These are phyloP conservation scores for Glaciozyma martinii DNA, from an alignment of 768 basidiomycete species.

Conservation along the genomic window DNA sequence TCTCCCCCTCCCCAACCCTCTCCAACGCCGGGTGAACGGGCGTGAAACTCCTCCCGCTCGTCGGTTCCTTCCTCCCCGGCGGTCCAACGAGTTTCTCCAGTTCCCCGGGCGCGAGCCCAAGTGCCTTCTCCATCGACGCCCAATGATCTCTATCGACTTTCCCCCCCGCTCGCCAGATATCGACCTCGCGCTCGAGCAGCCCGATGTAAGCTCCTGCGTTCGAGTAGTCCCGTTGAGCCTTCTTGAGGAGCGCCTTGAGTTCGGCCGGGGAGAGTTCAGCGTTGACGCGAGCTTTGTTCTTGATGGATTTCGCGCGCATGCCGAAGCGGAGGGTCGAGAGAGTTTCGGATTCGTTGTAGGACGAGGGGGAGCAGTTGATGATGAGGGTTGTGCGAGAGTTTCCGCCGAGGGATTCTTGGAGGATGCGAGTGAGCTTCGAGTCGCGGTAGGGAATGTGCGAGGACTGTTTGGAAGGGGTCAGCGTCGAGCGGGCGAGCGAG, in stretches of 20 bases:
- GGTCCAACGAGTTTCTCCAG: conserved; percentile 33
- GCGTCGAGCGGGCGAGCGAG: background rate
- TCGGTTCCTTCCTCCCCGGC: conserved; percentile 49
- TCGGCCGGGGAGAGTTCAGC: conserved; percentile 93
- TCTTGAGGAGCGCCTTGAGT: conserved; percentile 81
- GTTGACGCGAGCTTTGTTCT: conserved; percentile 98
- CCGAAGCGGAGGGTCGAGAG: conserved; percentile 95
- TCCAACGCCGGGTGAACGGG: conserved; percentile 66
- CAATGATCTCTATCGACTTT: conserved; percentile 74
- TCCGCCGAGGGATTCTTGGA: conserved; percentile 96
- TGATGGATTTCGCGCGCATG: conserved; percentile 99
- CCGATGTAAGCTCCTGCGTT: conserved; percentile 77
- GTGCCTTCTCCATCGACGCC: conserved; percentile 60
- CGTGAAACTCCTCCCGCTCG: conserved; percentile 57
- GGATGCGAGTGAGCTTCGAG: conserved; percentile 94
- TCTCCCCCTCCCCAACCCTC: conserved; percentile 56
- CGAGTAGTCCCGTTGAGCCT: conserved; percentile 76
- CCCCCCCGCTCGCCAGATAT: conserved; percentile 79
- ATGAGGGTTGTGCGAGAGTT: conserved; percentile 94
- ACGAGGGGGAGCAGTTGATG: conserved; percentile 97
- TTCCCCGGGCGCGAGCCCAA: conserved; percentile 40
- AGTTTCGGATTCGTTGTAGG: conserved; percentile 95
- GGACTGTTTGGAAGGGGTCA: conserved; percentile 49
- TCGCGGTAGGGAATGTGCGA: conserved; percentile 98
- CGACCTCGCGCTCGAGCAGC: conserved; percentile 80